Percentiles rank a stretch among this genome's conserved stretches.
These are phyloP conservation scores for Evernia prunastri DNA, from an alignment of 495 filamentous ascomycete genomes.

Conservation along the genomic window DNA sequence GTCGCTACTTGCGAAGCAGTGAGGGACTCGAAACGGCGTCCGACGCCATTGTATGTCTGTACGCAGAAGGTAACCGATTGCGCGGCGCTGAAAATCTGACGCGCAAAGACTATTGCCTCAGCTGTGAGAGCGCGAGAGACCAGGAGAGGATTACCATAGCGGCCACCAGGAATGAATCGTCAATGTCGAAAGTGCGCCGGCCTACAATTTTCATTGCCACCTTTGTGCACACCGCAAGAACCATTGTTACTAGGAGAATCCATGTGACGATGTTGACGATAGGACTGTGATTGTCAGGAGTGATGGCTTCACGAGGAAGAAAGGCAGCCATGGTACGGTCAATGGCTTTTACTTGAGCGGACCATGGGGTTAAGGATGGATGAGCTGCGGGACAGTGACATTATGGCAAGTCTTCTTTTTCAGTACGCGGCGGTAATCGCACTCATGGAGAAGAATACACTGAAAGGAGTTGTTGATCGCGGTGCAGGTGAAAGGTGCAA, in stretches of 20 bases:
- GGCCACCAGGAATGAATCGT: slow-evolving; percentile 13
- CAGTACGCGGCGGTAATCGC: background rate
- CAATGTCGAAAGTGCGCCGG: slow-evolving; percentile 8
- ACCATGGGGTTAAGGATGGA: too few relatives aligned
- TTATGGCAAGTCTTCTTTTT: background rate
- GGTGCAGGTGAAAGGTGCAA: background rate
- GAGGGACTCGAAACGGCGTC: slow-evolving; percentile 8
- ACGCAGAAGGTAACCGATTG: slow-evolving; percentile 10
- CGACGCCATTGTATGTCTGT: slow-evolving; percentile 17
- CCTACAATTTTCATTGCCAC: slow-evolving; percentile 11
- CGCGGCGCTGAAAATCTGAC: slow-evolving; percentile 11
- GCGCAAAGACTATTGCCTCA: slow-evolving; percentile 1
- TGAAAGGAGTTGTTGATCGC: background rate
- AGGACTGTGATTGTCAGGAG: slow-evolving; percentile 9
- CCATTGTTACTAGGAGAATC: slow-evolving; percentile 16
- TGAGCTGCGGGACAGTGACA: too few relatives aligned
- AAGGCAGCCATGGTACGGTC: background rate
- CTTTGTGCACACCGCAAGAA: slow-evolving; percentile 17
- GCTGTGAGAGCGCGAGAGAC: background rate
- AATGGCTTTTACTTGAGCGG: background rate
- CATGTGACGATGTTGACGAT: slow-evolving; percentile 19
- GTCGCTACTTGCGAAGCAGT: slow-evolving; percentile 1
- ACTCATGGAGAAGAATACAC: background rate
- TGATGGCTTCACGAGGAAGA: background rate
- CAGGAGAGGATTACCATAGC: slow-evolving; percentile 13